Evolutionary conservation across 495 filamentous ascomycete genomes (phyloP), one percentile per base, ranked within the genome.

Genomic region (Platismatia glauca): DNA sequence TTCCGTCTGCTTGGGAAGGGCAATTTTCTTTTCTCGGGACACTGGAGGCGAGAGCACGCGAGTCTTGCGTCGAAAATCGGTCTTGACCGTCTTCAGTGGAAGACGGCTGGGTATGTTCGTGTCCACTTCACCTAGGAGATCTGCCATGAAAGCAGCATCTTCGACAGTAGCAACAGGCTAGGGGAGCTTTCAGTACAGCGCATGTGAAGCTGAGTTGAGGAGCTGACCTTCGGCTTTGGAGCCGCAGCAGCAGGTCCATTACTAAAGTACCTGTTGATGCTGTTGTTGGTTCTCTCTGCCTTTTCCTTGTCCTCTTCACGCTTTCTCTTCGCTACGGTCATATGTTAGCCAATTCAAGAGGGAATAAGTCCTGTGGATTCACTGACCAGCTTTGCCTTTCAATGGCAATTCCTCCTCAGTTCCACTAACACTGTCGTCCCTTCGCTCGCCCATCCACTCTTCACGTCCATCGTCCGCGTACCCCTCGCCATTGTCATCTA

Each of bases 401-500:
- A 80, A 73, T 18, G 84, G 81, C 56, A 83, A 69, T 59, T 87
- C 89, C 24, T 83, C 85, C 29, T 90, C 88, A 67, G 87, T 90
- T 66, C 89, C 90, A 9, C 79, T 80, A 38, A 76, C 78, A 66
- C 85, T 85, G 64, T 84, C 79, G 68, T 89, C 86, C 46, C 70
- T 74, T 24, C 76, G 81, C 65, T 88, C 84, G 61, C 80, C 78
- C 65, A 95, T 90, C 95, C 94, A 98, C 53, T 96, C 94, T 71
- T 98, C 94, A 57, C 94, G 89, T 61, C 94, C 94, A 71, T 98
- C 95, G 70, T 98, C 94, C 58, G 89, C 93, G 71, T 98, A 98
- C 33, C 91, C 90, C 64, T 89, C 89, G 58, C 91, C 92, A 75
- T 95, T 91, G 74, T 94, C 89, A 74, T 95, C 90, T 59, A 98